Base-by-base conservation (phyloP, 371 early-diverging fungal species). In the Lichtheimia ornata region DNA sequence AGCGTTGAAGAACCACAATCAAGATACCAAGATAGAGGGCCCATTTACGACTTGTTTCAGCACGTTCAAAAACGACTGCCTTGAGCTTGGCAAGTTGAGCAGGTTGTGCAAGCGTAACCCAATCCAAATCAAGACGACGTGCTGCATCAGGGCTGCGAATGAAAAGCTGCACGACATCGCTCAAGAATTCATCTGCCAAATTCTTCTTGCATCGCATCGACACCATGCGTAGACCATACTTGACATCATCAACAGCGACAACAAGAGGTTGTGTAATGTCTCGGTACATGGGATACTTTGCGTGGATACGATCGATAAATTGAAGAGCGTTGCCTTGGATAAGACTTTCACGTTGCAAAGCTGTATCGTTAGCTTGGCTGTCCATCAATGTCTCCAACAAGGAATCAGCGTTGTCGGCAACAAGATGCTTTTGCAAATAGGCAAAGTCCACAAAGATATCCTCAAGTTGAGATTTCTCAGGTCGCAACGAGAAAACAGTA, bases 261-360 rank as follows among this genome's bases (percentile, higher is more conserved):
- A 83, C 69, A 22, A 91, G 60, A 5, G 95, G 95, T 44, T 90
- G 91, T 0, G 91, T 70, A 17, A 95, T 81, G 72, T 95, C 96
- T 18, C 83, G 73, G 69, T 91, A 94, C 56, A 82, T 58, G 5
- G 84, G 84, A 55, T 81, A 85, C 50, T 81, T 85, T 17, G 72
- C 67, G 7, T 84, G 79, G 41, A 85, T 71, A 18, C 88, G 76
- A 45, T 85, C 85, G 62, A 91, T 81, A 62, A 91, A 90, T 35
- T 91, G 85, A 11, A 79, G 69, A 0, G 90, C 81, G 58, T 85
- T 89, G 47, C 83, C 88, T 69, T 95, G 95, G 62, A 95, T 67
- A 40, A 88, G 70, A 28, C 59, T 53, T 62, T 91, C 91, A 24
- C 88, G 79, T 28, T 87, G 84, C 20, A 84, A 12, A 2, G 69